Evolutionary conservation across 2,329 filamentous ascomycete species (phyloP), one percentile per base, ranked within the genome.

Genomic region (Stemphylium vesicarium): DNA sequence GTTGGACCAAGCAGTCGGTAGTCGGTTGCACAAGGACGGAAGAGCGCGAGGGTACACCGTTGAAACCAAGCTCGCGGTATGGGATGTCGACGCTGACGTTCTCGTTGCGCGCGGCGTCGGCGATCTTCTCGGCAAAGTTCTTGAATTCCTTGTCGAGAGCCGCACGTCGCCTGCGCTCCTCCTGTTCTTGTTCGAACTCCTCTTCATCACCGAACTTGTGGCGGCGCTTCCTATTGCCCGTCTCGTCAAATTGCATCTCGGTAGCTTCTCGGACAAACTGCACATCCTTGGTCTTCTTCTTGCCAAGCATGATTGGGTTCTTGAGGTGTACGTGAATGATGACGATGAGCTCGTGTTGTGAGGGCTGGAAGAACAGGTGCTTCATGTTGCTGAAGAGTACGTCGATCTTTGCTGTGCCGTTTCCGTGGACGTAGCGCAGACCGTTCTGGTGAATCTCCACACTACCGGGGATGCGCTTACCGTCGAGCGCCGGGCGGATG

Each of bases 381-480:
- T 96, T 96, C 75, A 99, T 91, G 79, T 99, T 99, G 80, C 91
- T 96, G 82, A 99, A 99, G 1, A 99, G 84, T 48, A 99, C 88
- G 69, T 99, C 95, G 43, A 99, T 91, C 67, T 89, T 86, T 65
- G 95, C 90, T 18, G 75, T 89, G 88, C 61, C 96, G 80, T 48
- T 90, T 86, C 47, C 91, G 90, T 79, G 94, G 84, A 75, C 71
- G 76, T 99, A 99, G 57, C 95, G 91, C 53, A 99, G 90, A 93
- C 95, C 95, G 69, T 99, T 99, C 71, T 98, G 93, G 77, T 99
- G 95, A 45, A 99, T 97, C 77, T 98, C 94, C 35, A 99, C 88
- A 73, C 95, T 92, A 70, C 95, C 95, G 39, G 95, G 91, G 26
- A 99, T 91, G 69, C 95, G 92, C 79, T 99, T 99, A 69, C 93